Conservation (phyloP, 1,284 basidiomycete genomes). For the Entoloma clypeatum region DNA sequence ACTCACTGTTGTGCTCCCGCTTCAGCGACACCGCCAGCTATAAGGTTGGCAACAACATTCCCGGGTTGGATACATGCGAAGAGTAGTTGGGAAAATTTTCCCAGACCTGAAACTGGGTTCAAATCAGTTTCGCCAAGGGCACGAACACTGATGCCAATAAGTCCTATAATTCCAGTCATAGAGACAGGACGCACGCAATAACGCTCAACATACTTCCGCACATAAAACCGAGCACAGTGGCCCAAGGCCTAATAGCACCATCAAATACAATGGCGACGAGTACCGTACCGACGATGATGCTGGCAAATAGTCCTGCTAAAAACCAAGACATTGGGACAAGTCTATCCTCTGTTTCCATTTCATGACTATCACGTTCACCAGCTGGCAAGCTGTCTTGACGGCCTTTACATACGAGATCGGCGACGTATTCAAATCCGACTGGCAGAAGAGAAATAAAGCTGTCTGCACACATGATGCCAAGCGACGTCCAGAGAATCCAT, state of each 20-base stretch:
- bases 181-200: constrained; percentile 60
- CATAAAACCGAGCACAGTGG: constrained; percentile 80
- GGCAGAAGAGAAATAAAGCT: constrained; percentile 83
- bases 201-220: constrained; percentile 84
- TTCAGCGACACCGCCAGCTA: constrained; percentile 94
- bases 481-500: constrained; percentile 92
- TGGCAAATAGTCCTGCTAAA: constrained; percentile 58
- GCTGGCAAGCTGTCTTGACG: constrained; percentile 20
- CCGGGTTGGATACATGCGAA: constrained; percentile 95
- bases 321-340: constrained; percentile 84
- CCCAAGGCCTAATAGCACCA: constrained; percentile 93
- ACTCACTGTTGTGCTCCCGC: constrained; percentile 91
- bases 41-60: constrained; percentile 93
- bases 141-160: constrained; percentile 57
- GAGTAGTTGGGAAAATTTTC: constrained; percentile 91
- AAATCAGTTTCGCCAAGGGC: constrained; percentile 92
- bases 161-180: constrained; percentile 6
- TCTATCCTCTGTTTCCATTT: constrained; percentile 75
- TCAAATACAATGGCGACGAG: constrained; percentile 88
- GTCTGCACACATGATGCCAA: constrained; percentile 95
- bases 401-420: constrained; percentile 35
- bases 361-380: constrained; percentile 47
- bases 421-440: constrained; percentile 52
- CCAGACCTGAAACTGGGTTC: constrained; percentile 91
- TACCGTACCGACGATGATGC: constrained; percentile 67